Base-by-base conservation (phyloP, 1,139 yeast species). In the Geotrichum citri-aurantii region DNA sequence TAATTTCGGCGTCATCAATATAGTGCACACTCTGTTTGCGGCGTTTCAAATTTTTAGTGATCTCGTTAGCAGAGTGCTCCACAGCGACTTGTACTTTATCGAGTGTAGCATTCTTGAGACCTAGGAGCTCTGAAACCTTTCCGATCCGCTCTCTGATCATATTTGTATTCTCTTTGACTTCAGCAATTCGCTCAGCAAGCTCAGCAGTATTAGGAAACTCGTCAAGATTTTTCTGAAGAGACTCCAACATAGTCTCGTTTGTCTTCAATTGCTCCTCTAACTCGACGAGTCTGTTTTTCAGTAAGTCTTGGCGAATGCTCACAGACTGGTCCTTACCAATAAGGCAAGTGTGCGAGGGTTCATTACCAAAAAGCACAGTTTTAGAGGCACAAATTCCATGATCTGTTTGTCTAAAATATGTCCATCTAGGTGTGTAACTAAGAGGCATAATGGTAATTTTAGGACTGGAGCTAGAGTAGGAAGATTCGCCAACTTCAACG, bases 381-480 rank as follows among this genome's bases (percentile, higher is more conserved):
- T 85, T 81, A 12, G 63, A 65, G 31, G 62, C 66, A n/a, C 46
- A 52, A 23, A 59, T 59, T 21, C 68, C 69, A 14, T 62, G 61
- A 59, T 79, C 82, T 1, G 82, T 77, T 61, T 87, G 88, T 59
- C 96, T 79, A 65, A 85, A 81, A 71, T 90, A 92, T 29, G 86
- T 80, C 70, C 90, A 85, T 59, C 85, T 79, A 0, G 97, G 97
- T 0, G 96, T 77, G 64, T 76, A 82, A 60, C 88, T 78, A 64
- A 92, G 77, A 1, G 96, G 95, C 21, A 77, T 66, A 0, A 88
- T 79, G 19, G 75, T 74, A 53, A 92, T 79, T 50, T 77, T 73
- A 0, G 95, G 93, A 51, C 78, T 73, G 1, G 80, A 76, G 1
- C 72, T 75, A 26, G 76, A 71, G 62, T 79, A 77, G 6, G 64